Evolutionary conservation across 2,329 filamentous ascomycete genomes (phyloP), one percentile per base, ranked within the genome.

Genomic region (Fusarium guadeloupense): DNA sequence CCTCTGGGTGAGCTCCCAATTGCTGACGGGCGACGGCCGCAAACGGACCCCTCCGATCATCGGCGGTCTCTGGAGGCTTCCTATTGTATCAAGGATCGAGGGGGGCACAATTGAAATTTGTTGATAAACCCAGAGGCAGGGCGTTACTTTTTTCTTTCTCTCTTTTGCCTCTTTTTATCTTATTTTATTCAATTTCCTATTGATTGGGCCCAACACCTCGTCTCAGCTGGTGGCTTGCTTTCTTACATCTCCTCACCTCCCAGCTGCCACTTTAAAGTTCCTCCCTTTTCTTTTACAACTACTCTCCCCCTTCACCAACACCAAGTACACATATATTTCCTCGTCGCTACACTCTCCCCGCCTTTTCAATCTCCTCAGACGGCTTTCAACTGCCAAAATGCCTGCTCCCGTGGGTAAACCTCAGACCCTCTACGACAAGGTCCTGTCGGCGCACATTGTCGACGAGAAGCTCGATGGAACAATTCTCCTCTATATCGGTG

Each of bases 351-450:
- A 31, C 41, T 41, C 9, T 45, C 28, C 35, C 33, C n/a, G n/a
- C n/a, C 31, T 20, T 35, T 9, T 23, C 33, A 16, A 59, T 25
- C 47, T 13, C 28, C 6, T 33, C 21, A 28, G 14, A 38, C 33
- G 25, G 20, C 30, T 33, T 30, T 17, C 40, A 43, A 58, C 26
- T 52, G 47, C 71, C 82, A 87, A 76, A 70, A 96, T 96, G 92
- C 92, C 92, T 74, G 85, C 83, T 73, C 86, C 85, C 69, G 87
- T 89, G 68, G 82, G 83, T 76, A 84, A 83, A 65, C 92, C 91
- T 50, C 89, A 89, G 78, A 97, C 93, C 70, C 85, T 97, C 74
- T 98, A 98, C 81, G 94, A 98, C 85, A 98, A 98, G 88, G 93
- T 98, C 78, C 90, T 98, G 72, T 87, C 92, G 71, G 89, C 89